Base-by-base conservation (phyloP, 1,284 basidiomycete species). In the Malassezia arunalokei region DNA sequence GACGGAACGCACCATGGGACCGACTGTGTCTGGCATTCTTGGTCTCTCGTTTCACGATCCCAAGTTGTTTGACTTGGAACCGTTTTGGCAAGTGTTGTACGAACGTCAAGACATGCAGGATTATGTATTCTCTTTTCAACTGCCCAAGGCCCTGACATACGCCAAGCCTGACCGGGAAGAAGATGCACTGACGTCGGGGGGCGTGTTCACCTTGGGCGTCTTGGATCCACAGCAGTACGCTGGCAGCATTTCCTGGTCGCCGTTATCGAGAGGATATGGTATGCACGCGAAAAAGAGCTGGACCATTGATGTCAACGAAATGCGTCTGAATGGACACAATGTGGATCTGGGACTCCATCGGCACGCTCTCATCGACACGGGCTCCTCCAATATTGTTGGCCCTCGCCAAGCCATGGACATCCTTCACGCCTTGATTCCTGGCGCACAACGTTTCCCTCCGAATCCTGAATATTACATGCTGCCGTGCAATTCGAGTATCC, bases 351-450 rank as follows among this genome's bases (percentile, higher is more conserved):
- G 53, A 42, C 51, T 59, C 9, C 59, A 65, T 11, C 40, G 49
- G 27, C 43, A 59, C 24, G 61, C 61, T 12, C 68, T 64, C 41
- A 73, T 76, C 51, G 75, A 76, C 68, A 88, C 86, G 0, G 90
- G 90, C 54, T 95, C 90, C 1, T 94, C 91, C 0, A 81, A 94
- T 30, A 80, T 96, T 48, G 89, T 86, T 12, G 88, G 84, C 0
- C 90, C 92, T 0, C 17, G 79, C 0, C 62, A 72, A 8, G 76
- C 78, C 40, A 81, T 91, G 29, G 66, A 78, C 0, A 73, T 76
- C 11, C 78, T 98, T 45, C 96, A 83, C 68, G 77, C 78, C 1
- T 80, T 84, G 57, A 87, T 98, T 49, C 80, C 83, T 0, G 82
- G 81, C 37, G 78, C 86, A 0, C 62, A 74, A 40, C 69, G 80